Evolutionary conservation across 2,329 filamentous ascomycete species (phyloP).

Genomic region (Chaetomiaceae sp.): DNA sequence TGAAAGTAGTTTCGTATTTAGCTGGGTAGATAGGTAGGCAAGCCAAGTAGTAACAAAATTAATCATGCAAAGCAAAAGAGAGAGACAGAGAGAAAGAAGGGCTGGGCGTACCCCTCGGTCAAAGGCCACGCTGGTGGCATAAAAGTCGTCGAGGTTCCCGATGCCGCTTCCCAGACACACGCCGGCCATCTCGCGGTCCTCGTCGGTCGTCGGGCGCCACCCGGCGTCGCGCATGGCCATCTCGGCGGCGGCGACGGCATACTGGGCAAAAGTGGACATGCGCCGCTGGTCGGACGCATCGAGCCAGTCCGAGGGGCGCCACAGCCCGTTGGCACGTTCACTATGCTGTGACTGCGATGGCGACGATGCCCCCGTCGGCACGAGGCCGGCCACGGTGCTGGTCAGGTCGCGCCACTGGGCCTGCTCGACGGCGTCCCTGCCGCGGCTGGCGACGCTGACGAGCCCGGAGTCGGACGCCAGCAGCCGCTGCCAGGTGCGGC

Average conservation of each 20-base stretch:
- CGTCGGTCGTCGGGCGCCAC: slow-evolving; percentile 59
- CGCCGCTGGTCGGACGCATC: slow-evolving; percentile 56
- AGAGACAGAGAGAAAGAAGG: not conserved
- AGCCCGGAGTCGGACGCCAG: slow-evolving; percentile 77
- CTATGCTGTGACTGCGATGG: not conserved
- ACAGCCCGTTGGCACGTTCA: slow-evolving; percentile 30
- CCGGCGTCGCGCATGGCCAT: slow-evolving; percentile 81
- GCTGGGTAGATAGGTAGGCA: no score
- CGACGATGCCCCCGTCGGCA: slow-evolving; percentile 57
- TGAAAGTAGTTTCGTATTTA: no score
- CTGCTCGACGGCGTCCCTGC: slow-evolving; percentile 36
- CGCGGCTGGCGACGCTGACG: slow-evolving; percentile 61
- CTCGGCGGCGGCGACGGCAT: slow-evolving; percentile 77
- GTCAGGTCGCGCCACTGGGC: slow-evolving; percentile 66
- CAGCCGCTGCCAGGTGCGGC: slow-evolving; percentile 74
- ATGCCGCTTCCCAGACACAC: slow-evolving; percentile 95
- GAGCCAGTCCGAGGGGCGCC: slow-evolving; percentile 52
- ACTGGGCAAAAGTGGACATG: slow-evolving; percentile 90
- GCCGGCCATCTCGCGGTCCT: slow-evolving; percentile 71
- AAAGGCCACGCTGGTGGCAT: slow-evolving; percentile 74
- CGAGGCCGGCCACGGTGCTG: slow-evolving; percentile 77
- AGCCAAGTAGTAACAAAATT: no score
- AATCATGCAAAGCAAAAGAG: not conserved
- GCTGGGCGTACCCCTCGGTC: slow-evolving; percentile 58
- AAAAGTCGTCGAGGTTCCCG: slow-evolving; percentile 87